These are phyloP conservation scores for Mycena venus DNA, from an alignment of 768 basidiomycete genomes.

Conservation along the genomic window DNA sequence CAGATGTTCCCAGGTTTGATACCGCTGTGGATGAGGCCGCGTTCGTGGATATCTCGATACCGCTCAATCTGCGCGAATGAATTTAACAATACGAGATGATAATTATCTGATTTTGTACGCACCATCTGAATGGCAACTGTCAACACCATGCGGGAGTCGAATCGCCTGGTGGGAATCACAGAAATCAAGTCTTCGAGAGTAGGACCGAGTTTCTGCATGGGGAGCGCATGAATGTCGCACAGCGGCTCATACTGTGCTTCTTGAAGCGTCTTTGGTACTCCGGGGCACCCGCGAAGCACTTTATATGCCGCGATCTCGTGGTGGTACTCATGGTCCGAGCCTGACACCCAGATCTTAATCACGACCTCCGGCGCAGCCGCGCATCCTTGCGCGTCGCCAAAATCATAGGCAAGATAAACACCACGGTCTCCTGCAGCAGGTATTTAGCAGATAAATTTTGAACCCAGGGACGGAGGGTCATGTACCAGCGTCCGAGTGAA, in stretches of 20 bases:
- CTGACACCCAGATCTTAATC: slow-evolving; percentile 44
- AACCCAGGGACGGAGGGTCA: not conserved
- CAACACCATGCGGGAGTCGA: slow-evolving; percentile 41
- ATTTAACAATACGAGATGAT: not conserved
- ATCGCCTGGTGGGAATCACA: slow-evolving; percentile 23
- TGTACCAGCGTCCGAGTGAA: slow-evolving; percentile 43
- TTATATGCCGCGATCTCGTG: slow-evolving; percentile 41
- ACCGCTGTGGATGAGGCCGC: slow-evolving; percentile 47
- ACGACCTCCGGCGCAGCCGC: slow-evolving; percentile 36
- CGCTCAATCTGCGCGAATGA: slow-evolving; percentile 39
- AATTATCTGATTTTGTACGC: not conserved
- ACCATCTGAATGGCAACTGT: slow-evolving; percentile 49
- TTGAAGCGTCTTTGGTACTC: not conserved
- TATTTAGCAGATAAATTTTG: not conserved
- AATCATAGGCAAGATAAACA: slow-evolving; percentile 47
- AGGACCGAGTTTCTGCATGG: slow-evolving; percentile 45
- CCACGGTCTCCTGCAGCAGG: slow-evolving; percentile 46
- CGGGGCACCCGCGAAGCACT: slow-evolving; percentile 11
- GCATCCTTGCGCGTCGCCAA: slow-evolving; percentile 40
- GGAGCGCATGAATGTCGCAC: slow-evolving; percentile 41
- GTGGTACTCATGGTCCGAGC: slow-evolving; percentile 42
- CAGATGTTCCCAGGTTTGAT: slow-evolving; percentile 50
- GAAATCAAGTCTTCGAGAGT: slow-evolving; percentile 41
- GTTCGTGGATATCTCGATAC: slow-evolving; percentile 41
- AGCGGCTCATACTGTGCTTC: slow-evolving; percentile 32